A percentile compares a stretch with the other conserved stretches of the same genome.
These are phyloP conservation scores for Salix viminalis DNA, from an alignment of 345 rosid genomes.

Conservation along the genomic window DNA sequence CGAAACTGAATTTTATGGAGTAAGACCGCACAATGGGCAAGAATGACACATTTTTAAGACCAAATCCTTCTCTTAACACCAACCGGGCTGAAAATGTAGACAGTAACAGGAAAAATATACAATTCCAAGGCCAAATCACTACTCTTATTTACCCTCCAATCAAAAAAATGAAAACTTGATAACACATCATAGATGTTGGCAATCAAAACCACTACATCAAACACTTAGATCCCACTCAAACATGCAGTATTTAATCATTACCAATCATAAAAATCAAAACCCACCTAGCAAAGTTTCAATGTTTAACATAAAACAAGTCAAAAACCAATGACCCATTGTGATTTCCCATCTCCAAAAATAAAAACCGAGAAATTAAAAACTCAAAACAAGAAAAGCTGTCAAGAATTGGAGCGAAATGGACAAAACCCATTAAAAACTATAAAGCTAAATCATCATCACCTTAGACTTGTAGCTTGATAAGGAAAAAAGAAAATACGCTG, in stretches of 20 bases:
- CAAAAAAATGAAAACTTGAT: neutral
- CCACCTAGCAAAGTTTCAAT: slow-evolving; percentile 11
- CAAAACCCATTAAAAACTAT: slow-evolving; percentile 17
- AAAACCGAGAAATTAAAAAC: neutral
- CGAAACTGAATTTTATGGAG: neutral
- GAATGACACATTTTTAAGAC: neutral
- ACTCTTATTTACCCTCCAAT: neutral
- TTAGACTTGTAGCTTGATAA: neutral
- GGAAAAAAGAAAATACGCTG: too few relatives aligned
- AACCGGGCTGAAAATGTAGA: neutral
- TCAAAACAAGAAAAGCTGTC: neutral
- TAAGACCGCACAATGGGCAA: neutral
- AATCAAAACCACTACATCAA: slow-evolving; percentile 9
- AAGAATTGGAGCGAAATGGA: neutral
- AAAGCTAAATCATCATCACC: neutral
- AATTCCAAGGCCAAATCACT: neutral
- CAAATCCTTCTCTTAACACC: neutral
- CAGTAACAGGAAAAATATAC: neutral
- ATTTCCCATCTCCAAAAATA: neutral
- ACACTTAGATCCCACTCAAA: slow-evolving; percentile 21
- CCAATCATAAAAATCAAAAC: neutral
- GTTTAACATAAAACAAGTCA: neutral
- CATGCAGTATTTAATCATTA: slow-evolving; percentile 1
- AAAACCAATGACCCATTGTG: neutral
- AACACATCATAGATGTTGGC: neutral